Evolutionary conservation across 768 basidiomycete genomes (phyloP).

Genomic region (Podaxis carcinomalis): DNA sequence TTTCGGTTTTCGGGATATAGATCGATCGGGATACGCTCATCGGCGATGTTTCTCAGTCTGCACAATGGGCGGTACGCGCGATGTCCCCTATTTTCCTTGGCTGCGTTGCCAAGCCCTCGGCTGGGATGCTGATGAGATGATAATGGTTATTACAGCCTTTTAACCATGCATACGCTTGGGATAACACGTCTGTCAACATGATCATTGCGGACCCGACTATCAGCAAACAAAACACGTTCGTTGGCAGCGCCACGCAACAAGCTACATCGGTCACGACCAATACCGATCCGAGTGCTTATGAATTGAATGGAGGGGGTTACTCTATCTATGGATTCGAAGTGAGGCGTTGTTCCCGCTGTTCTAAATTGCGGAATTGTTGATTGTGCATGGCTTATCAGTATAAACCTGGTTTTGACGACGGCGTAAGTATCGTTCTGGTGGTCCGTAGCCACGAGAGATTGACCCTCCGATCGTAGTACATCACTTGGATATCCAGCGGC

Average conservation of each 20-base stretch:
- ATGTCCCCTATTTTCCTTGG: background rate
- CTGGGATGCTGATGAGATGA: background rate
- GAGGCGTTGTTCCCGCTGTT: constrained; percentile 8
- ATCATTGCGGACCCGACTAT: constrained; percentile 52
- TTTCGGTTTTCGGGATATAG: constrained; percentile 23
- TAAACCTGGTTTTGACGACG: constrained; percentile 57
- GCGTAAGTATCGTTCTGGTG: constrained; percentile 32
- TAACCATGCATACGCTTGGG: constrained; percentile 67
- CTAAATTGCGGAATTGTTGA: background rate
- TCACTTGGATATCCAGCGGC: constrained; percentile 77
- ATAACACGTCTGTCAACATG: constrained; percentile 55
- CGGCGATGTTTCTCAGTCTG: constrained; percentile 76
- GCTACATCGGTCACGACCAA: constrained; percentile 69
- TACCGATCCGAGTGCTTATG: constrained; percentile 72
- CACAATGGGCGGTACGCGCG: constrained; percentile 70
- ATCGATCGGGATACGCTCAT: constrained; percentile 39
- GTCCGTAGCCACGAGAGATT: background rate
- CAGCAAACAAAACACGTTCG: constrained; percentile 56
- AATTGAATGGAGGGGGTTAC: constrained; percentile 51
- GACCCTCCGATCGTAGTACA: constrained; percentile 47
- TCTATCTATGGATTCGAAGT: constrained; percentile 81
- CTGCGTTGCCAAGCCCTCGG: background rate
- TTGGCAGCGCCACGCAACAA: constrained; percentile 72
- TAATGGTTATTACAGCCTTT: constrained; percentile 49
- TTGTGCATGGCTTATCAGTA: constrained; percentile 25